Evolutionary conservation across 2,329 filamentous ascomycete species (phyloP).

Genomic region (Mycosphaerella sp.): DNA sequence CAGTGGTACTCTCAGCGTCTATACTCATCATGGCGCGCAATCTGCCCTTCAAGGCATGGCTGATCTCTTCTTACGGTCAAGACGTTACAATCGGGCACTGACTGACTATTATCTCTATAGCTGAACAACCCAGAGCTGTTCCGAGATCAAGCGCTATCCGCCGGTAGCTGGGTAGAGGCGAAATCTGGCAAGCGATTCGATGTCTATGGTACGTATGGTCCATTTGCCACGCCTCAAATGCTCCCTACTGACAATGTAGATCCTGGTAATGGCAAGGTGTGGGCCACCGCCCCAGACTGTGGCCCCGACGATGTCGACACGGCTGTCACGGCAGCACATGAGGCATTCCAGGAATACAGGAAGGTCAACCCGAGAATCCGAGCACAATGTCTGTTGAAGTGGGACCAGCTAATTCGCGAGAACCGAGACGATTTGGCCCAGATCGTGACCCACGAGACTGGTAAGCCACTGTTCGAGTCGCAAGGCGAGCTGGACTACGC

Average conservation of each 20-base stretch:
- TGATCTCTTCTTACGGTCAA: background rate
- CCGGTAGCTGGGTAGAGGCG: slow-evolving; percentile 51
- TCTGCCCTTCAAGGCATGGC: slow-evolving; percentile 42
- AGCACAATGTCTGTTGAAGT: slow-evolving; percentile 58
- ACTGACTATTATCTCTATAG: slow-evolving; percentile 30
- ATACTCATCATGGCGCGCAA: slow-evolving; percentile 29
- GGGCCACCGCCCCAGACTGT: slow-evolving; percentile 45
- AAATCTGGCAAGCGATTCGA: slow-evolving; percentile 54
- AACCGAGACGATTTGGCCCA: slow-evolving; percentile 58
- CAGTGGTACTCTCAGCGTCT: slow-evolving; percentile 1
- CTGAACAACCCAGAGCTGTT: slow-evolving; percentile 52
- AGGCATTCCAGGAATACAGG: slow-evolving; percentile 55
- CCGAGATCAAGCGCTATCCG: slow-evolving; percentile 48
- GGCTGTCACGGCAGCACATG: slow-evolving; percentile 54
- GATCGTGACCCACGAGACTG: slow-evolving; percentile 56
- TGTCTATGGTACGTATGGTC: slow-evolving; percentile 42
- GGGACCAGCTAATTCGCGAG: slow-evolving; percentile 58
- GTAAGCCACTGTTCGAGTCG: slow-evolving; percentile 48
- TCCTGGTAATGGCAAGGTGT: slow-evolving; percentile 46
- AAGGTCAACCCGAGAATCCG: slow-evolving; percentile 56
- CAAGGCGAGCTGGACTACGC: slow-evolving; percentile 51
- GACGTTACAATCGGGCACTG: background rate
- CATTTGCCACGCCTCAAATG: background rate
- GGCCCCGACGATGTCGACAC: slow-evolving; percentile 55
- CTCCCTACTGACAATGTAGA: slow-evolving; percentile 35